phyloP scores from a whole-genome alignment of 352 stramenopile genomes.

The Halophytophthora polymorphica region DNA sequence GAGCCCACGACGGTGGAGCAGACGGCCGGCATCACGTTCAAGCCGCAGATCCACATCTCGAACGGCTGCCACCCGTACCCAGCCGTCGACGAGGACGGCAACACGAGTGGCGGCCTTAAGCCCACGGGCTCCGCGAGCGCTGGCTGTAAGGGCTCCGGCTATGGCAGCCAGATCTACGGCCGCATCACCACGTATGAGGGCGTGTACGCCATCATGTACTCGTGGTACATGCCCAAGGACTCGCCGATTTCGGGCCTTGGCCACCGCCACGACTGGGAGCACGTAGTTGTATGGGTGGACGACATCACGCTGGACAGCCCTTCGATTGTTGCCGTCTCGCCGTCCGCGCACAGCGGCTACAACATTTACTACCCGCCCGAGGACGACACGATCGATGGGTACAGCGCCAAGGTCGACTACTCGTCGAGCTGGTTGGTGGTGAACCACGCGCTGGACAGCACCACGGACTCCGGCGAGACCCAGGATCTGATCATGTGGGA shows the following conservation, averaged over 20 bases:
- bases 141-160: constrained; percentile 22
- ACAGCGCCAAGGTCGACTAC: constrained; percentile 24
- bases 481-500: constrained; percentile 29
- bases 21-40: constrained; percentile 28
- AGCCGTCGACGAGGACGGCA: constrained; percentile 22
- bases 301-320: constrained; percentile 15
- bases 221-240: constrained; percentile 49
- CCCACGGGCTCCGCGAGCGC: constrained; percentile 21
- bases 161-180: constrained; percentile 23
- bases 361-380: constrained; percentile 23
- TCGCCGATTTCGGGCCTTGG: constrained; percentile 23
- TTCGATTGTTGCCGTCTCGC: constrained; percentile 18
- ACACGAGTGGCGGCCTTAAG: constrained; percentile 32
- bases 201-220: constrained; percentile 30
- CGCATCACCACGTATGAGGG: constrained; percentile 19
- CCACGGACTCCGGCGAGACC: constrained; percentile 14
- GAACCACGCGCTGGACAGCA: constrained; percentile 24
- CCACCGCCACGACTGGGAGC: constrained; percentile 43
- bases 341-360: constrained; percentile 25
- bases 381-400: constrained; percentile 13
- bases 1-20: constrained; percentile 14
- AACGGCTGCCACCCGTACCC: constrained; percentile 36
- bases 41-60: constrained; percentile 33
- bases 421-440: constrained; percentile 17
- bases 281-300: constrained; percentile 42